Base-by-base conservation (phyloP, 2,329 filamentous ascomycete genomes). In the Colletotrichum orbiculare region DNA sequence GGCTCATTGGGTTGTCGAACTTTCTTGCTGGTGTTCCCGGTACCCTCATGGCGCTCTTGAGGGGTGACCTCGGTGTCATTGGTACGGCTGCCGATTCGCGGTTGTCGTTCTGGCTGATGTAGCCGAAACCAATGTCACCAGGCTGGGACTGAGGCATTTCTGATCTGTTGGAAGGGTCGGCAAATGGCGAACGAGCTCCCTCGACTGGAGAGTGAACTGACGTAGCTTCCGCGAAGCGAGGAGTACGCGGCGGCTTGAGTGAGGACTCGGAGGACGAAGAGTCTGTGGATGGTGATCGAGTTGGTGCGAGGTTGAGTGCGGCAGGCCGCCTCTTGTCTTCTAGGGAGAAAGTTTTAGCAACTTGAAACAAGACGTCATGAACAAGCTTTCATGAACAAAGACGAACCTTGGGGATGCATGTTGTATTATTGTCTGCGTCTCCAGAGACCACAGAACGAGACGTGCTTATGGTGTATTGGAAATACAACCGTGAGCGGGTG, bases 111-210 rank as follows among this genome's bases (percentile, higher is more conserved):
- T 54, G 52, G 71, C 87, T 85, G 74, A 97, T 91, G 81, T 97
- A 97, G 76, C 94, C 94, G 78, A 98, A 97, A 70, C 94, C 94
- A 69, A 97, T 87, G 80, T 97, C 94, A 64, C 90, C 92, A 38
- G 94, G 91, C 75, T 93, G 90, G 58, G 89, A 81, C 75, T 91
- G 86, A 57, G 86, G 82, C 70, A 83, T 79, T 75, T 87, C 82
- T 47, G 84, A 83, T 68, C 80, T 82, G 46, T 87, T 84, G 52
- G 85, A 83, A 54, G 85, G 83, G 67, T 89, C 85, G 71, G 83
- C 82, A 71, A 91, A 91, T 8, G 88, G 87, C 38, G 84, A 83
- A 63, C 76, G 76, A 53, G 80, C 66, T 60, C 71, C 81, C 67
- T 94, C 90, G 73, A 93, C 82, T 46, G 92, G 92, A 50, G 92